Percentiles rank a stretch among this genome's conserved stretches.
Conservation (phyloP, 2,329 filamentous ascomycete genomes). For the Hymenoscyphus occultus region DNA sequence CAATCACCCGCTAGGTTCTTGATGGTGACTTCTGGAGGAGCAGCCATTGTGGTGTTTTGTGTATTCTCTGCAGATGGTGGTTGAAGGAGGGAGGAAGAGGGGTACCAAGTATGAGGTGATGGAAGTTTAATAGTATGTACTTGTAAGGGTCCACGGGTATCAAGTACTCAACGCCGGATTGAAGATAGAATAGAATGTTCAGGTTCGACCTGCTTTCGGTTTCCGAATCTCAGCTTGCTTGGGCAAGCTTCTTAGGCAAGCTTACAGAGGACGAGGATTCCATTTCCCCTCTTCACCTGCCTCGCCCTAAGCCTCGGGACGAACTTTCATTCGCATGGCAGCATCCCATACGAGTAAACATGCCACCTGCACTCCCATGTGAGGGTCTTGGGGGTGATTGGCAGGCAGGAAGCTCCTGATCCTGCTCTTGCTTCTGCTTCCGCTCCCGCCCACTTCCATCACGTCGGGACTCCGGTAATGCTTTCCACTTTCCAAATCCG, state of each 20-base stretch:
- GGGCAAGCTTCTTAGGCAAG: no score
- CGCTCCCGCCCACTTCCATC: no score
- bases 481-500: no score
- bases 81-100: background rate
- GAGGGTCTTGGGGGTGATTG: no score
- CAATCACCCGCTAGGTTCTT: constrained; percentile 53
- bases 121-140: no score
- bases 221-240: background rate
- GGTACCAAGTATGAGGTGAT: background rate
- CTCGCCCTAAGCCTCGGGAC: background rate
- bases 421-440: no score
- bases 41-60: constrained; percentile 47
- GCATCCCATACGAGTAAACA: background rate
- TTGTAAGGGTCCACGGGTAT: background rate
- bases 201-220: background rate
- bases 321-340: background rate
- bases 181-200: background rate
- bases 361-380: no score
- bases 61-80: background rate
- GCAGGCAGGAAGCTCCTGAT: no score
- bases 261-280: no score
- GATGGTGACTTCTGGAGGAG: constrained; percentile 50
- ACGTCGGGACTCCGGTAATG: no score
- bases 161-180: background rate
- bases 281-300: no score